Base-by-base conservation (phyloP, 257 asterid genomes). In the Leonotis leonurus region DNA sequence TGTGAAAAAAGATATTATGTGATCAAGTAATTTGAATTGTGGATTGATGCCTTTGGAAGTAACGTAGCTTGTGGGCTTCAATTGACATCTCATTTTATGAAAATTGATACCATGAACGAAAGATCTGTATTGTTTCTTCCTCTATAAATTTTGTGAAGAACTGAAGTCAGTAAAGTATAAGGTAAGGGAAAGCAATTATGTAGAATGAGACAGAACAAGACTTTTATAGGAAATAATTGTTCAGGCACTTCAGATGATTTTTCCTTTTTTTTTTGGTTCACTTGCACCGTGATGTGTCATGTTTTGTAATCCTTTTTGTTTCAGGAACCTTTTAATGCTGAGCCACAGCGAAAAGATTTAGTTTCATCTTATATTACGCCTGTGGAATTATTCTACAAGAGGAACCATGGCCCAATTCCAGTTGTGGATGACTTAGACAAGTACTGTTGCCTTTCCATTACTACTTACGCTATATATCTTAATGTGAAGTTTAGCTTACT, bases 351-450 rank as follows among this genome's bases (percentile, higher is more conserved):
- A 40, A 41, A 75, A 1, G 85, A 74, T 73, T 80, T 92, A 54
- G 77, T 92, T 63, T 73, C 87, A 10, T 81, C 95, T 26, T 89
- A 92, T 65, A 74, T 92, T 20, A 92, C 97, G 30, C 92, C 96
- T 2, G 94, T 81, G 36, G 96, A 89, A 12, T 79, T 83, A 76
- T 92, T 89, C 72, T 92, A 87, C 64, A 92, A 92, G 87, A 82
- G 99, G 83, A 93, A 89, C 75, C 99, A 93, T 54, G 99, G 99
- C 50, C 99, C 99, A 6, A 85, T 92, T 67, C 97, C 99, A 16
- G 26, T 89, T 5, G 91, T 92, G 14, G 89, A 86, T 39, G 95
- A 87, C 66, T 60, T 82, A 3, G 78, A 87, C 76, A 89, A 82
- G 97, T 89, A 11, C 58, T n/a, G 57, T 36, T n/a, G 4, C 71